Conservation (phyloP, 2,329 filamentous ascomycete genomes). For the Penicillium decumbens region DNA sequence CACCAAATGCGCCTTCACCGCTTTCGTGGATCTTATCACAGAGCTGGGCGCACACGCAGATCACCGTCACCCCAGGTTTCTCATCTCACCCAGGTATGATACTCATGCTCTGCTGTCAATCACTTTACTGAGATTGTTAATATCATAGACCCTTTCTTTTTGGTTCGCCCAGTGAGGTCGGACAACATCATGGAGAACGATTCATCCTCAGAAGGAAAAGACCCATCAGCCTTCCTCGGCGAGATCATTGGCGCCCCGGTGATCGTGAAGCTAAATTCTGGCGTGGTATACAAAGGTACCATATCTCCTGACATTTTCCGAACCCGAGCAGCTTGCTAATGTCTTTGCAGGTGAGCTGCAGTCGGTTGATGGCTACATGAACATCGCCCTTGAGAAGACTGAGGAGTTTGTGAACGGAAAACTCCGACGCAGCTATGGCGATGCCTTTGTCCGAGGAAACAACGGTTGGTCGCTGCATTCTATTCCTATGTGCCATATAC, state of each 20-base stretch:
- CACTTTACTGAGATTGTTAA: not conserved
- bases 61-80: slow-evolving; percentile 2
- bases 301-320: not conserved
- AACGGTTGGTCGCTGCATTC: slow-evolving; percentile 61
- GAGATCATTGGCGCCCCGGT: slow-evolving; percentile 93
- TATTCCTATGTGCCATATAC: not conserved
- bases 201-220: slow-evolving; percentile 67
- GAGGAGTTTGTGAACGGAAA: slow-evolving; percentile 84
- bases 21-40: slow-evolving; percentile 4
- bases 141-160: too few relatives aligned
- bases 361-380: slow-evolving; percentile 99
- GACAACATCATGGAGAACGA: slow-evolving; percentile 66
- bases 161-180: not conserved
- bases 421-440: slow-evolving; percentile 77
- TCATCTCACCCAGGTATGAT: slow-evolving; percentile 1
- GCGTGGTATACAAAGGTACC: slow-evolving; percentile 90
- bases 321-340: slow-evolving; percentile 1
- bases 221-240: slow-evolving; percentile 87
- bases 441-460: slow-evolving; percentile 93
- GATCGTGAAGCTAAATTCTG: slow-evolving; percentile 97
- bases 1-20: slow-evolving; percentile 1
- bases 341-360: slow-evolving; percentile 72
- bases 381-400: slow-evolving; percentile 95
- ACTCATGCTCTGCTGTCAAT: not conserved
- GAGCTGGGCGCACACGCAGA: slow-evolving; percentile 2